Conservation (phyloP, 2,329 filamentous ascomycete species). For the Talaromyces sp. region DNA sequence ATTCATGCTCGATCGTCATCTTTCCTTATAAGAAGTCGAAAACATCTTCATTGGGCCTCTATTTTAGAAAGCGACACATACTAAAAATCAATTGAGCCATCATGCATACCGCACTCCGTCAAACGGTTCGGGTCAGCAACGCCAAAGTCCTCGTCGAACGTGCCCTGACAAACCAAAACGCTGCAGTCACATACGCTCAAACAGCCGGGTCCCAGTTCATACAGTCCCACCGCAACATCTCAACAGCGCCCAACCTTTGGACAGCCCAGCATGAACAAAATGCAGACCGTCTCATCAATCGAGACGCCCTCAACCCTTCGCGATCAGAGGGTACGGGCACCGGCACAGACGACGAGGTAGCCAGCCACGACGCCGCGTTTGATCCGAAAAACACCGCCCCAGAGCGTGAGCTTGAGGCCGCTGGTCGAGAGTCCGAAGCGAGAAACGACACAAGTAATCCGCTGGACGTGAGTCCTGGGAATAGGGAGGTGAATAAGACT, state of each 20-base stretch:
- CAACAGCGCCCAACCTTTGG: constrained; percentile 5
- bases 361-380: constrained; percentile 63
- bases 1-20: background rate
- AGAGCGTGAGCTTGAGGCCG: constrained; percentile 49
- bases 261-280: constrained; percentile 14
- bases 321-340: constrained; percentile 66
- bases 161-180: background rate
- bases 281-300: constrained; percentile 37
- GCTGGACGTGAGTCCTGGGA: constrained; percentile 60
- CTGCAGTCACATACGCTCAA: background rate
- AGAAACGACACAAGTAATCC: constrained; percentile 47
- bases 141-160: background rate
- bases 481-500: constrained; percentile 55
- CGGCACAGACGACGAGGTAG: constrained; percentile 61
- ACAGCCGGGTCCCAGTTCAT: background rate
- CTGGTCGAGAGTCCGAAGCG: constrained; percentile 38
- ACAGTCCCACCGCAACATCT: constrained; percentile 5
- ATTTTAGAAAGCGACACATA: no score
- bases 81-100: background rate
- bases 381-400: constrained; percentile 66
- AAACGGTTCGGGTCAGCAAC: background rate
- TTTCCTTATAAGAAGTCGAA: background rate
- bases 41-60: background rate
- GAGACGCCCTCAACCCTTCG: constrained; percentile 62
- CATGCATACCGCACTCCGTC: constrained; percentile 12